Evolutionary conservation across 2,329 filamentous ascomycete species (phyloP), one percentile per base, ranked within the genome.

Genomic region (Paecilomyces formosus): DNA sequence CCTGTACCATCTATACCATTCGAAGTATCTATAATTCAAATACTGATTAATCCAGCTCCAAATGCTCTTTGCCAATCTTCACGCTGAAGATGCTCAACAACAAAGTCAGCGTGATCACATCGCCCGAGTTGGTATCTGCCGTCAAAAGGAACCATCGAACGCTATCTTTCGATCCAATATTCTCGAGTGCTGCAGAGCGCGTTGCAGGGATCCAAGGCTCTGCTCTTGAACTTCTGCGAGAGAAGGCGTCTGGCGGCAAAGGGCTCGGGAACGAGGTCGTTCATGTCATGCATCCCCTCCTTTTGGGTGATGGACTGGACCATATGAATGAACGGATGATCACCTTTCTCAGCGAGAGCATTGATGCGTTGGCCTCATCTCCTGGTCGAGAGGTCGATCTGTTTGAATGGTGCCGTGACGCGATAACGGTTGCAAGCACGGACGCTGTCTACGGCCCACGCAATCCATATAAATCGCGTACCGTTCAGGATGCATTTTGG

Each of bases 71-170:
- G 22, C 63, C 66, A 0, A 64, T 65, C 18, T 66, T 69, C 57
- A 60, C 62, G 6, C 52, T 70, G 28, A 60, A 68, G 49, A 60
- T 70, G 54, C n/a, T 69, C 8, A 56, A 64, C 54, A 63, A 22
- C 33, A 72, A 68, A 33, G 55, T 63, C n/a, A 70, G 69, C 53
- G 49, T 70, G 2, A 60, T 71, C 18, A 63, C 58, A n/a, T 66
- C 69, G 0, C 66, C 69, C 0, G 54, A 57, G 5, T 49, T 72
- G 8, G 52, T 71, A 28, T 58, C 57, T 2, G 60, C 62, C 1
- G 58, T 67, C 8, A 67, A 67, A 55, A 68, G 67, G 35, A 66
- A 67, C 57, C 52, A 56, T 13, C 62, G 62, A 9, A 57, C 61
- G 9, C 33, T 72, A 11, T 62, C 62, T 8, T 66, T 71, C 15